These are phyloP conservation scores for Adansonia grandidieri DNA, from an alignment of 441 rosid species.

Conservation along the genomic window DNA sequence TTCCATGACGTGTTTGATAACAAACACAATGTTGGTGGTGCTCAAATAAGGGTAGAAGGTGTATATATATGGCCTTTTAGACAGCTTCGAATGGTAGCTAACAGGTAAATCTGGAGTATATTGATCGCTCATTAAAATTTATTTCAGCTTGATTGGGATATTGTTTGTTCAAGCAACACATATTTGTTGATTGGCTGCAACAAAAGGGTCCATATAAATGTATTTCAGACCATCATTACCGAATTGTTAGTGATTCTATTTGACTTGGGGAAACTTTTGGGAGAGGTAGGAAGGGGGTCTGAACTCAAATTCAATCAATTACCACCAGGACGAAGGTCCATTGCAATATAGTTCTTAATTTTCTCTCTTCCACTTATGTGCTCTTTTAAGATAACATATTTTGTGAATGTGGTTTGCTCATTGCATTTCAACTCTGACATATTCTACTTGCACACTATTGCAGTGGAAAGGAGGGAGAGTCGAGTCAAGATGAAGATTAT, in stretches of 20 bases:
- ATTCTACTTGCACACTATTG: constrained; percentile 33
- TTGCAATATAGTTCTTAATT: constrained; percentile 5
- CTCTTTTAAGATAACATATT: constrained; percentile 20
- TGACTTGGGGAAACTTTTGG: not conserved
- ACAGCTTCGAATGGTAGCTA: constrained; percentile 95
- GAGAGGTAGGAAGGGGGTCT: not conserved
- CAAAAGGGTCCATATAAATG: not conserved
- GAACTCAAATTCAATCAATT: not conserved
- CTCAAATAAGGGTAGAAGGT: constrained; percentile 95
- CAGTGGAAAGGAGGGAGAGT: constrained; percentile 82
- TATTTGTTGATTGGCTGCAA: not conserved
- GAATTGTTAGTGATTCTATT: not conserved
- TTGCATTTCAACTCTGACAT: constrained; percentile 29
- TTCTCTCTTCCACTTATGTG: constrained; percentile 11
- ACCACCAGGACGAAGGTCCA: not conserved
- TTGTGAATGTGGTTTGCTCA: constrained; percentile 22
- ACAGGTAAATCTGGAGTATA: constrained; percentile 56
- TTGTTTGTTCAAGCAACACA: not conserved
- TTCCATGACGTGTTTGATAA: constrained; percentile 94
- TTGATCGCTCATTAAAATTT: constrained; percentile 16
- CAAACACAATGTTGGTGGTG: constrained; percentile 86
- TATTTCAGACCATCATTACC: not conserved
- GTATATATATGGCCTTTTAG: constrained; percentile 99
- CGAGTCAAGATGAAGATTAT: constrained; percentile 81
- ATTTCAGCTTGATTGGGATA: constrained; percentile 1